Conservation (phyloP, 2,329 filamentous ascomycete species). For the Xenoacremonium recifei region DNA sequence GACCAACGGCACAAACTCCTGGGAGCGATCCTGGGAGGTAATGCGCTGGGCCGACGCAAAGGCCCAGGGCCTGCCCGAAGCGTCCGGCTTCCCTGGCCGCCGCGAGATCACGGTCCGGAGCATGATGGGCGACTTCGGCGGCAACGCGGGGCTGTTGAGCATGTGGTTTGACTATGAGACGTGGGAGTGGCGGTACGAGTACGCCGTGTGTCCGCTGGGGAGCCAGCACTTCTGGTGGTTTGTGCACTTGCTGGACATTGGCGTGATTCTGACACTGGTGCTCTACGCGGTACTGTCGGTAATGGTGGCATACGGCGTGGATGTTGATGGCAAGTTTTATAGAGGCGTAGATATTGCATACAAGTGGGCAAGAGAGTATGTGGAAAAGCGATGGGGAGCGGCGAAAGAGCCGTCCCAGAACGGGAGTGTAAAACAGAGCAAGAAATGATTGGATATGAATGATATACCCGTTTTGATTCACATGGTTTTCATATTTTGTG, state of each 20-base stretch:
- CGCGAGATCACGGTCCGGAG: conserved; percentile 91
- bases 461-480: conserved; percentile 8
- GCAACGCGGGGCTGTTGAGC: conserved; percentile 84
- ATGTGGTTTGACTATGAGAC: conserved; percentile 78
- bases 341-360: conserved; percentile 15
- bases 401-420: conserved; percentile 9
- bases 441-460: conserved; percentile 20
- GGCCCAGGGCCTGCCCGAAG: conserved; percentile 38
- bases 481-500: no score
- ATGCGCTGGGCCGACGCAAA: conserved; percentile 46
- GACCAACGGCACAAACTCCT: conserved; percentile 38
- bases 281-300: conserved; percentile 23
- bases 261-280: conserved; percentile 34
- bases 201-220: conserved; percentile 74
- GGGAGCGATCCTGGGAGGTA: conserved; percentile 50
- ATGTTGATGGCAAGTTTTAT: conserved; percentile 31
- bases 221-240: conserved; percentile 94
- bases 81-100: conserved; percentile 57
- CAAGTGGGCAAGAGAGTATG: conserved; percentile 9
- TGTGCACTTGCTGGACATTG: conserved; percentile 71
- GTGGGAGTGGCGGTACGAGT: conserved; percentile 81
- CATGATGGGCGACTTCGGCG: conserved; percentile 98
- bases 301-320: conserved; percentile 31
- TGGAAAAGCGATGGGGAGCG: conserved; percentile 1
- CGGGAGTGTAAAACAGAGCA: conserved; percentile 15